These are phyloP conservation scores for Edaphochlamys debaryana DNA, from an alignment of 139 green algal genomes.

Conservation along the genomic window DNA sequence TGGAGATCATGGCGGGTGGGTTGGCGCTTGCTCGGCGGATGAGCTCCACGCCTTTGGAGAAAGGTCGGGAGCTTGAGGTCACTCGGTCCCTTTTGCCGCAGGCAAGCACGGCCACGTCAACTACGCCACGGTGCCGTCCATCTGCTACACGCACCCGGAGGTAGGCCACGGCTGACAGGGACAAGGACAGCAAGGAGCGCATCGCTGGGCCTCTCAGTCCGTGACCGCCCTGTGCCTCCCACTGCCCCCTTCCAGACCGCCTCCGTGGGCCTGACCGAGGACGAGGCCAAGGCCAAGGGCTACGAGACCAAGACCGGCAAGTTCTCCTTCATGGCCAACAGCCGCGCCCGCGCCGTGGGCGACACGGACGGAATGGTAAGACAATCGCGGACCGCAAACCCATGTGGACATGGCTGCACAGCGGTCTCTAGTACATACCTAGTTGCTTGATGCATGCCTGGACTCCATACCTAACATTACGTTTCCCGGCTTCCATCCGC, in stretches of 20 bases:
- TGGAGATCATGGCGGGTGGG: slow-evolving; percentile 89
- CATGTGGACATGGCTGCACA: background rate
- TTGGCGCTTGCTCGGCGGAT: too few relatives aligned
- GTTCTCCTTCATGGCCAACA: slow-evolving; percentile 98
- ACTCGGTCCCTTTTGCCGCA: too few relatives aligned
- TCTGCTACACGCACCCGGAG: slow-evolving; percentile 93
- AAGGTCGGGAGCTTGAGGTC: background rate
- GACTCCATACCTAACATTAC: too few relatives aligned
- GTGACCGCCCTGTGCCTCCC: too few relatives aligned
- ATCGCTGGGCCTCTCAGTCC: too few relatives aligned
- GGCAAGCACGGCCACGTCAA: slow-evolving; percentile 96
- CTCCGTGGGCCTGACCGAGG: slow-evolving; percentile 77
- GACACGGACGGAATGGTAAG: slow-evolving; percentile 88
- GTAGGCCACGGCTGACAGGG: background rate
- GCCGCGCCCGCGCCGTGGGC: slow-evolving; percentile 84
- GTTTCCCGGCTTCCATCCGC: background rate
- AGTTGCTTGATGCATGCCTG: too few relatives aligned
- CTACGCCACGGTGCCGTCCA: slow-evolving; percentile 96
- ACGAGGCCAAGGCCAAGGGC: slow-evolving; percentile 69
- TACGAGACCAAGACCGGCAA: slow-evolving; percentile 85
- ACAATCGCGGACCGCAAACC: background rate
- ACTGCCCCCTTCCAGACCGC: too few relatives aligned
- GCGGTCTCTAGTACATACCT: too few relatives aligned
- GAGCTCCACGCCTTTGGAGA: background rate
- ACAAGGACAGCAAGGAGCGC: too few relatives aligned